Evolutionary conservation across 176 grass and related monocot species (phyloP).

Genomic region (Leersia perrieri): DNA sequence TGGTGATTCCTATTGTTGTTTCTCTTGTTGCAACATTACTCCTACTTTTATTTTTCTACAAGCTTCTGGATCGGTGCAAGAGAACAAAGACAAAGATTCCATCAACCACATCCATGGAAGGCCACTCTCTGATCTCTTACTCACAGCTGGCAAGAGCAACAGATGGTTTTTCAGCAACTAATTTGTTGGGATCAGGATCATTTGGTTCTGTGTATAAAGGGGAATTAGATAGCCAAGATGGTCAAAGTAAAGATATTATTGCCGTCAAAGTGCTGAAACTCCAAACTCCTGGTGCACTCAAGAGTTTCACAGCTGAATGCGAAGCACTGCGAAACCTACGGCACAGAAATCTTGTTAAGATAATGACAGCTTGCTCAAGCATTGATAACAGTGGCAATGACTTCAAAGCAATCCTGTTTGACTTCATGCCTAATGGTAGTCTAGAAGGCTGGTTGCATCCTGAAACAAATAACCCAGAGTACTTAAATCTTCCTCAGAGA

Average conservation of each 20-base stretch:
- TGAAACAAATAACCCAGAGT: not conserved
- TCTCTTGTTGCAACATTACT: not conserved
- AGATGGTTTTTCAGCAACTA: not conserved
- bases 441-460: conserved; percentile 39
- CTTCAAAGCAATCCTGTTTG: conserved; percentile 40
- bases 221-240: not conserved
- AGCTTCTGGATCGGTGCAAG: not conserved
- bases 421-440: conserved; percentile 15
- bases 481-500: conserved; percentile 19
- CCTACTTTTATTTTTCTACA: not conserved
- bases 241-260: not conserved
- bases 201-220: conserved; percentile 38
- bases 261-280: conserved; percentile 43
- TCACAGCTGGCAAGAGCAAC: conserved; percentile 20
- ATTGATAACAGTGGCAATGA: conserved; percentile 33
- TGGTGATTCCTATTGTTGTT: not conserved
- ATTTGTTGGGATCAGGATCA: conserved; percentile 25
- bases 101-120: not conserved
- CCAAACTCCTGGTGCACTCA: not conserved
- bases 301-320: conserved; percentile 38
- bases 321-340: conserved; percentile 21
- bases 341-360: conserved; percentile 33
- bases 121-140: conserved; percentile 12
- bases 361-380: conserved; percentile 33
- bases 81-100: not conserved